These are phyloP conservation scores for Bruguiera gymnorhiza DNA, from an alignment of 345 rosid species.

Conservation along the genomic window DNA sequence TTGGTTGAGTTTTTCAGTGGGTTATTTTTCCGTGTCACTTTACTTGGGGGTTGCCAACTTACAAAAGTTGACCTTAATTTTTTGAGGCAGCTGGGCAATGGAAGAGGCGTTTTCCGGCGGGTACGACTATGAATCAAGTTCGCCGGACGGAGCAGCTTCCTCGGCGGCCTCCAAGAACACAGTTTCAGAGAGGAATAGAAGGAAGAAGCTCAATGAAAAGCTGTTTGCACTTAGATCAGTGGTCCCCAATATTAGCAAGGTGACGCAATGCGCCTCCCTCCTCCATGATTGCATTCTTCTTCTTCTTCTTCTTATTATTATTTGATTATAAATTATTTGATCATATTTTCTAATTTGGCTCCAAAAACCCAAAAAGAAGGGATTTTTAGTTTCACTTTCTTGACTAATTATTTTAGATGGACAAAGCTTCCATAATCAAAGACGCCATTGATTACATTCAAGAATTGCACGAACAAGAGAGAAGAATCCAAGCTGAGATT, in stretches of 20 bases:
- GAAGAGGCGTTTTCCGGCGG: conserved; percentile 30
- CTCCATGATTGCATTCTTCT: too few relatives aligned
- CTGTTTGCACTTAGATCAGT: conserved; percentile 94
- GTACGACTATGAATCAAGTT: conserved; percentile 75
- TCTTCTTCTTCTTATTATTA: too few relatives aligned
- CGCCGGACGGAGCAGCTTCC: conserved; percentile 84
- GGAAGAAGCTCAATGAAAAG: conserved; percentile 85
- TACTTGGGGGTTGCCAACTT: neutral
- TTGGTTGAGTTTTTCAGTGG: neutral
- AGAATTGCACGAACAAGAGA: conserved; percentile 77
- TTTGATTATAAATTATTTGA: too few relatives aligned
- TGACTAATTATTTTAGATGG: conserved; percentile 52
- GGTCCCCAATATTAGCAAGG: conserved; percentile 94
- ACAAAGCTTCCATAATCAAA: conserved; percentile 95
- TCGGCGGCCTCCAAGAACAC: conserved; percentile 80
- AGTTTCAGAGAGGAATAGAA: conserved; percentile 79
- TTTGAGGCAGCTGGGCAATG: conserved; percentile 22
- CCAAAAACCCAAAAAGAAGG: too few relatives aligned
- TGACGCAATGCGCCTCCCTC: conserved; percentile 7
- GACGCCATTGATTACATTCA: conserved; percentile 90
- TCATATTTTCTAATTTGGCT: too few relatives aligned
- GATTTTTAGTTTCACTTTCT: neutral
- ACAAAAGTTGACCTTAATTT: neutral
- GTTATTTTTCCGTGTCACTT: too few relatives aligned
- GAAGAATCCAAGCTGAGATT: conserved; percentile 65